Percentiles rank a stretch among this genome's conserved stretches.
phyloP scores from a whole-genome alignment of 345 rosid genomes.

The Salix viminalis region DNA sequence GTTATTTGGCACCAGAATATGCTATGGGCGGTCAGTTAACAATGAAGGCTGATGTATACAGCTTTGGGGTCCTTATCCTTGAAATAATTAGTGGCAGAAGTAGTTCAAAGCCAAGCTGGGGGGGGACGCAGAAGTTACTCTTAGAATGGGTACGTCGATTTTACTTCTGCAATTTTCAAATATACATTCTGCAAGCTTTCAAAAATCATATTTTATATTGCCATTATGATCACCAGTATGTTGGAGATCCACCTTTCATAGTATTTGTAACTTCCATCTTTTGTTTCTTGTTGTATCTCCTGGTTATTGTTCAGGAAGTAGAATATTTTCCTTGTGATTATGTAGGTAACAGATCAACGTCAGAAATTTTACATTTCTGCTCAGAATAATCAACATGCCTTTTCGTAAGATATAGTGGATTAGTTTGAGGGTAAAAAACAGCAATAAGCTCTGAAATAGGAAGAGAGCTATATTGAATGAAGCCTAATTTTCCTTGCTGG shows the following conservation, averaged over 20 bases:
- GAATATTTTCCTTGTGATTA: neutral
- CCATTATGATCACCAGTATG: conserved; percentile 3
- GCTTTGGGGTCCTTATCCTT: conserved; percentile 60
- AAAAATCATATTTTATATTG: neutral
- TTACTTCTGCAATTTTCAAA: neutral
- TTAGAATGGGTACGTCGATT: conserved; percentile 49
- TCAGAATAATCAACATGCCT: neutral
- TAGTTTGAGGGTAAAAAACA: neutral
- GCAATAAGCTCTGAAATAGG: neutral
- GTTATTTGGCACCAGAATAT: conserved; percentile 78
- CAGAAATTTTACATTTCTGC: conserved; percentile 2
- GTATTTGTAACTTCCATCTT: neutral
- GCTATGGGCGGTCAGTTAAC: conserved; percentile 70
- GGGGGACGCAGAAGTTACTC: conserved; percentile 39
- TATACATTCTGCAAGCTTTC: neutral
- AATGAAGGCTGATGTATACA: conserved; percentile 68
- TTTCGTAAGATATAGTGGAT: neutral
- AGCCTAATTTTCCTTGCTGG: neutral
- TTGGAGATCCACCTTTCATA: neutral
- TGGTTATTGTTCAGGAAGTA: neutral
- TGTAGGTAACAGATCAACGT: neutral
- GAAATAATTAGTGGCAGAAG: conserved; percentile 61
- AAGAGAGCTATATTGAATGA: neutral
- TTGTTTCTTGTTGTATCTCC: neutral
- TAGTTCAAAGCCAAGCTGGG: conserved; percentile 43